Evolutionary conservation across 768 basidiomycete species (phyloP).

Genomic region (Boletus insuetus): DNA sequence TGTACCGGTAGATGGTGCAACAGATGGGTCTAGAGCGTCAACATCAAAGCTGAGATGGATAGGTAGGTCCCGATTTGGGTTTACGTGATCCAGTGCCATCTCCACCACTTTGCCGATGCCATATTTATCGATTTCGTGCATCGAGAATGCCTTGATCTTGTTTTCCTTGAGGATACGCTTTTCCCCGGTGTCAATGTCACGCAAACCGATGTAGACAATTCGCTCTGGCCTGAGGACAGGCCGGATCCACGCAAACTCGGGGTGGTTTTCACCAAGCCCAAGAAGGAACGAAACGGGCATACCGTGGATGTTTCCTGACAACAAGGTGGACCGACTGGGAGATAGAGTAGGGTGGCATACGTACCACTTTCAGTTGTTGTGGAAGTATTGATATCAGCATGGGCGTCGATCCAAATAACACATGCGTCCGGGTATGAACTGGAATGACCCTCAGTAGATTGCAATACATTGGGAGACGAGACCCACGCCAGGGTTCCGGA

Average conservation of each 20-base stretch:
- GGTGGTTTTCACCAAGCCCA: slow-evolving; percentile 40
- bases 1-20: slow-evolving; percentile 95
- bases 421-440: slow-evolving; percentile 78
- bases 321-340: not conserved
- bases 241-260: slow-evolving; percentile 58
- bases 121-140: slow-evolving; percentile 87
- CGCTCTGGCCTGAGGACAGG: slow-evolving; percentile 66
- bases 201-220: slow-evolving; percentile 95
- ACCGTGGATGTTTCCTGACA: slow-evolving; percentile 89
- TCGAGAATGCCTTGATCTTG: slow-evolving; percentile 82
- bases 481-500: slow-evolving; percentile 78
- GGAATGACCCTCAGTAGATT: slow-evolving; percentile 4
- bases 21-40: slow-evolving; percentile 88
- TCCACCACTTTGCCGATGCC: slow-evolving; percentile 95
- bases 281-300: slow-evolving; percentile 96
- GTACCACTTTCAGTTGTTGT: slow-evolving; percentile 74
- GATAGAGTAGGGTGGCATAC: slow-evolving; percentile 8
- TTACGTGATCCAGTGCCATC: slow-evolving; percentile 94
- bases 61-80: slow-evolving; percentile 76
- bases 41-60: slow-evolving; percentile 98
- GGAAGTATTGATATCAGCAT: slow-evolving; percentile 93
- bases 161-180: slow-evolving; percentile 80
- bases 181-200: slow-evolving; percentile 89
- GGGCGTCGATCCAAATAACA: slow-evolving; percentile 96
- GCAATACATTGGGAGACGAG: not conserved